Evolutionary conservation across 2,329 filamentous ascomycete species (phyloP).

Genomic region (Intubia oerlemansii): DNA sequence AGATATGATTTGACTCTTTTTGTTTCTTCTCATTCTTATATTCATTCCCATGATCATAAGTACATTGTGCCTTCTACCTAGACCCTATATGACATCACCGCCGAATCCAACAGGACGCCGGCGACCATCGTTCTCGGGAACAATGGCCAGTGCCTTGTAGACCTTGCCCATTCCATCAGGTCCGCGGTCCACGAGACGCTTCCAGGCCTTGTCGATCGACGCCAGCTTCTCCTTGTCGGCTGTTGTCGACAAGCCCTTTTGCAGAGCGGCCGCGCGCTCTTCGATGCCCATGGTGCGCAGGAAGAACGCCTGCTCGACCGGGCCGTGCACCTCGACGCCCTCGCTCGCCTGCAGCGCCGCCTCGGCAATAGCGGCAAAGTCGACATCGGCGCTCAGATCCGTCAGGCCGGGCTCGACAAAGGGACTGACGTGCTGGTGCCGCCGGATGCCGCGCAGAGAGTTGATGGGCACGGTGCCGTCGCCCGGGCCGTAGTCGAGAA

Average conservation of each 20-base stretch:
- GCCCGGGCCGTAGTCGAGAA: conserved; percentile 80
- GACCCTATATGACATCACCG: conserved; percentile 48
- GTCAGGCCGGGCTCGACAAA: conserved; percentile 63
- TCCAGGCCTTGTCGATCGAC: conserved; percentile 54
- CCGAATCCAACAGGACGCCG: conserved; percentile 83
- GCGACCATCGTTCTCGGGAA: conserved; percentile 56
- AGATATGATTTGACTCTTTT: no score
- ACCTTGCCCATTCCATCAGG: conserved; percentile 80
- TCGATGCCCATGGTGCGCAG: conserved; percentile 62
- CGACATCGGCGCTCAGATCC: conserved; percentile 81
- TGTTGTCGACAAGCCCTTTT: conserved; percentile 35
- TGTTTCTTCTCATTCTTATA: no score
- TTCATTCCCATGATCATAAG: no score
- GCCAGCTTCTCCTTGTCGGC: conserved; percentile 13
- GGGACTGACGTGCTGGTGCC: conserved; percentile 56
- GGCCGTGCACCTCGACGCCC: conserved; percentile 79
- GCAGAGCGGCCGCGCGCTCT: conserved; percentile 35
- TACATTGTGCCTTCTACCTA: no score
- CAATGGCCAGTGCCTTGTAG: conserved; percentile 80
- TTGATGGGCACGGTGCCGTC: conserved; percentile 57
- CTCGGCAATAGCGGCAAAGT: conserved; percentile 75
- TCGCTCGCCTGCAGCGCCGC: conserved; percentile 53
- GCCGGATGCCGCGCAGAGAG: conserved; percentile 71
- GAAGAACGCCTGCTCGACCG: conserved; percentile 68
- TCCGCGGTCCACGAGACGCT: conserved; percentile 61